These are phyloP conservation scores for Scedosporium boydii DNA, from an alignment of 2,329 filamentous ascomycete species.

Conservation along the genomic window DNA sequence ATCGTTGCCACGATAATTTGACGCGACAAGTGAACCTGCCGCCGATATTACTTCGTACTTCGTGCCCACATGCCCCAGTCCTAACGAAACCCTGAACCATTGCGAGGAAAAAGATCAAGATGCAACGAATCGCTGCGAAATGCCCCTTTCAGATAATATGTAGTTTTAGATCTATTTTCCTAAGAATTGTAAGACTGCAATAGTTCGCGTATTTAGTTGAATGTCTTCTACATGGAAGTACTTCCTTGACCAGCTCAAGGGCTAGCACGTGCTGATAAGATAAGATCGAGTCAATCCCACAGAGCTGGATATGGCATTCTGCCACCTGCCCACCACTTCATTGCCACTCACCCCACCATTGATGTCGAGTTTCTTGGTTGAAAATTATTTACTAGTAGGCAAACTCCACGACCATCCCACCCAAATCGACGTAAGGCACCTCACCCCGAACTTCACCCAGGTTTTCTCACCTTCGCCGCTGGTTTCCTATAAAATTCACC, in stretches of 20 bases:
- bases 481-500: neutral
- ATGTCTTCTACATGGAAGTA: no score
- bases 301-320: neutral
- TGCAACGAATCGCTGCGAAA: no score
- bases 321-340: neutral
- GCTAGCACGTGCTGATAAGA: slow-evolving; percentile 6
- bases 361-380: neutral
- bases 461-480: neutral
- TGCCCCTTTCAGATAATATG: no score
- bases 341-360: slow-evolving; percentile 8
- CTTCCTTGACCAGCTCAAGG: neutral
- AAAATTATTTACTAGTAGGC: slow-evolving; percentile 4
- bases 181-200: no score
- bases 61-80: no score
- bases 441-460: neutral
- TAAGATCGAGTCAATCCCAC: neutral
- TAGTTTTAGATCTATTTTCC: no score
- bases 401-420: neutral
- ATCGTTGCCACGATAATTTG: no score
- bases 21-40: no score
- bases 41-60: no score
- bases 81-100: no score
- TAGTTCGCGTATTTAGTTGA: no score
- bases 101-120: no score
- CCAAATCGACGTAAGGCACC: slow-evolving; percentile 3